These are phyloP conservation scores for Boletus sensibilis DNA, from an alignment of 768 basidiomycete species.

Conservation along the genomic window DNA sequence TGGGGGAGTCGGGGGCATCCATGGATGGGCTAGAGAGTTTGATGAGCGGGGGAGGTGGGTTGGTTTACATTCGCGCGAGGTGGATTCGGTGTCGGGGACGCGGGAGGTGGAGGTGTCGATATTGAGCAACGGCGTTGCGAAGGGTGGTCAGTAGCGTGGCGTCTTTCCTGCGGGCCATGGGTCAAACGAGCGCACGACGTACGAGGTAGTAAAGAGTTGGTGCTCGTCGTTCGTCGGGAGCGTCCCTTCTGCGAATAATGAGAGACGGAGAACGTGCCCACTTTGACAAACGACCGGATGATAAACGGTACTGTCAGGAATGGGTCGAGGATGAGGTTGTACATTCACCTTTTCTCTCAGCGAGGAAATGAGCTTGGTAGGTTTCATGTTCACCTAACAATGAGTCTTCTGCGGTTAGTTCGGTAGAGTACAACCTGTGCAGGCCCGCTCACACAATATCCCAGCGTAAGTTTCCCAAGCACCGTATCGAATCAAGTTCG, in stretches of 20 bases:
- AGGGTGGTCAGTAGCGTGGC: constrained; percentile 77
- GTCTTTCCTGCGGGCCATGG: constrained; percentile 58
- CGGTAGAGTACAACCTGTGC: too few relatives aligned
- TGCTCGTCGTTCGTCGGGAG: constrained; percentile 80
- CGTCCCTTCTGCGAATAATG: constrained; percentile 74
- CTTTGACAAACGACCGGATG: constrained; percentile 79
- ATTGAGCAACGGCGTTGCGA: constrained; percentile 65
- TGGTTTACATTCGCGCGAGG: constrained; percentile 29
- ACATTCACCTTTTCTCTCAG: too few relatives aligned
- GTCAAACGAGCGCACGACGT: constrained; percentile 14
- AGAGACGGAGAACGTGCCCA: constrained; percentile 69
- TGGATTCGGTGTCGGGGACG: too few relatives aligned
- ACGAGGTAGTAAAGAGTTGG: constrained; percentile 78
- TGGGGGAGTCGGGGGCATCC: constrained; percentile 4
- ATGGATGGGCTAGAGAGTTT: constrained; percentile 8
- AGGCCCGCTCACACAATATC: too few relatives aligned
- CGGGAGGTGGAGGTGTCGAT: too few relatives aligned
- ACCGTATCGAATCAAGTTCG: too few relatives aligned
- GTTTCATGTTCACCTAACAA: too few relatives aligned
- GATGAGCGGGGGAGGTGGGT: constrained; percentile 29
- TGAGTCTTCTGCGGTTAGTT: too few relatives aligned
- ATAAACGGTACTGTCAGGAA: constrained; percentile 71
- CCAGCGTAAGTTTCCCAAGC: too few relatives aligned
- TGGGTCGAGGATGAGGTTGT: too few relatives aligned
- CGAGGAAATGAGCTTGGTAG: too few relatives aligned